Evolutionary conservation across 139 green algal genomes (phyloP).

Genomic region (Edaphochlamys debaryana): DNA sequence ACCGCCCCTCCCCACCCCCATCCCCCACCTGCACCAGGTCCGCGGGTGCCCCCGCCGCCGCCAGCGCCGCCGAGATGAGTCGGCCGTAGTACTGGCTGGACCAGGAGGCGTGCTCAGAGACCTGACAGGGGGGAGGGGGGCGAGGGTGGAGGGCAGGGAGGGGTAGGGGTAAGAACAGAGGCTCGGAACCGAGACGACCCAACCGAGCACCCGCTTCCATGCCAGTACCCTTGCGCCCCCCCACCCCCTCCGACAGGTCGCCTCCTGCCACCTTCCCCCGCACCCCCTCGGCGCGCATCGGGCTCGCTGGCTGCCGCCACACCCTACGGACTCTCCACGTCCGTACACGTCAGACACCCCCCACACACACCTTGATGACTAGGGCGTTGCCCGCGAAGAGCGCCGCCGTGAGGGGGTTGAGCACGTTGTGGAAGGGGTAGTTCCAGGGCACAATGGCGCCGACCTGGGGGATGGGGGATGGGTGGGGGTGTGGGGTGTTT

Average conservation of each 20-base stretch:
- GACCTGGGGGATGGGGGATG: slow-evolving; percentile 72
- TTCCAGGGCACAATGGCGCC: slow-evolving; percentile 99
- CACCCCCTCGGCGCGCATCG: no score
- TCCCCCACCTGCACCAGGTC: slow-evolving; percentile 79
- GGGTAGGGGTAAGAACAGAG: background rate
- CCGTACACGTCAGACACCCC: no score
- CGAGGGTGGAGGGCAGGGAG: background rate
- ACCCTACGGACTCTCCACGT: no score
- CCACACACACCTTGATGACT: slow-evolving; percentile 89
- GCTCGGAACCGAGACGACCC: no score
- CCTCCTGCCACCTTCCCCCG: no score
- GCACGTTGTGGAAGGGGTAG: slow-evolving; percentile 99
- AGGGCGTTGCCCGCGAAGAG: slow-evolving; percentile 95
- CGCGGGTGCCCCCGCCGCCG: slow-evolving; percentile 80
- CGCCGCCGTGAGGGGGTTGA: slow-evolving; percentile 95
- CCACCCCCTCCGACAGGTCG: no score
- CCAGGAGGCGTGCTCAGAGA: slow-evolving; percentile 94
- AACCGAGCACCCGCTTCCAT: no score
- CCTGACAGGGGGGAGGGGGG: slow-evolving; percentile 46
- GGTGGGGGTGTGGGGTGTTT: no score
- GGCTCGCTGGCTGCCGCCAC: no score
- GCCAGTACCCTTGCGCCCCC: no score
- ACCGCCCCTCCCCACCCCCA: no score
- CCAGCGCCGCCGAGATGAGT: slow-evolving; percentile 87
- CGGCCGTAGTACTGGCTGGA: slow-evolving; percentile 81